Conservation (phyloP, 2,329 filamentous ascomycete genomes). For the Ceratocystis huliohia region DNA sequence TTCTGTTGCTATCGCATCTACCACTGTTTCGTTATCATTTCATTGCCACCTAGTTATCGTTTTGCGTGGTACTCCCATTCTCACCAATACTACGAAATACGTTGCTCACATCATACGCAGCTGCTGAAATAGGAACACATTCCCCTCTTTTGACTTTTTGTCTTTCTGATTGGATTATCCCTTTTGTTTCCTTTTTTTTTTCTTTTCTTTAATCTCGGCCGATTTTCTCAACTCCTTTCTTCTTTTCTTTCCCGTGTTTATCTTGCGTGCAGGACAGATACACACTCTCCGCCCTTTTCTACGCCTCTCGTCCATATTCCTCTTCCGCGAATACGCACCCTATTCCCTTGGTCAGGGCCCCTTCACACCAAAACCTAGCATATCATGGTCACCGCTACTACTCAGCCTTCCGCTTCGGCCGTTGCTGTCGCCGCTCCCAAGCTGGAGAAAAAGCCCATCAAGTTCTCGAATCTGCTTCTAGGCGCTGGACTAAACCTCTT, state of each 20-base stretch:
- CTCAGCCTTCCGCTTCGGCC: conserved; percentile 41
- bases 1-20: neutral
- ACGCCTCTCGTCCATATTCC: conserved; percentile 17
- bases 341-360: conserved; percentile 98
- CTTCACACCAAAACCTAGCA: conserved; percentile 37
- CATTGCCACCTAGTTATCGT: neutral
- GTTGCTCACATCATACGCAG: conserved; percentile 19
- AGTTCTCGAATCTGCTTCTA: conserved; percentile 97
- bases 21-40: neutral
- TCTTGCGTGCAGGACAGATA: neutral
- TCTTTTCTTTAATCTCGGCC: conserved; percentile 9
- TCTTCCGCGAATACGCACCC: conserved; percentile 66
- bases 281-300: conserved; percentile 6
- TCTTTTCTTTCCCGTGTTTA: neutral
- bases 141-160: conserved; percentile 16
- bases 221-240: conserved; percentile 21
- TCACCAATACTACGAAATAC: conserved; percentile 6
- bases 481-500: conserved; percentile 93
- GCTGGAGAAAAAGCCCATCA: conserved; percentile 98
- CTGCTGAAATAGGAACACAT: conserved; percentile 16
- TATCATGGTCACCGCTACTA: conserved; percentile 49
- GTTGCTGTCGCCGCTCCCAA: conserved; percentile 38
- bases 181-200: neutral
- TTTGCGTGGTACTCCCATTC: neutral
- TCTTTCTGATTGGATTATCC: neutral